Base-by-base conservation (phyloP, 331 rosid species). In the Prunus yedoensis region DNA sequence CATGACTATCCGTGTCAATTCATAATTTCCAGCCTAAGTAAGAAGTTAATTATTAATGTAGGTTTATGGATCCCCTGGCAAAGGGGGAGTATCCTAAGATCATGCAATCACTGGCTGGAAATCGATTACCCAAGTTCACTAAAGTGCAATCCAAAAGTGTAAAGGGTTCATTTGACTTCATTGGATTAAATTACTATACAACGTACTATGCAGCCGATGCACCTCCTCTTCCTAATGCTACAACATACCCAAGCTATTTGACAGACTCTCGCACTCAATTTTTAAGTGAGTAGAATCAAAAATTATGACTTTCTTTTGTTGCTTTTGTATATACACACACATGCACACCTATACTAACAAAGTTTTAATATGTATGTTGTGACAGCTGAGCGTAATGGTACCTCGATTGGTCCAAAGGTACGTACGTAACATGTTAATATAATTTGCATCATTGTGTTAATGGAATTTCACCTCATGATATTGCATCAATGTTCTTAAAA, bases 61-160 rank as follows among this genome's bases (percentile, higher is more conserved):
- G 96, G 93, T 85, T 51, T 53, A 15, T 84, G 80, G 72, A 80
- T 51, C 87, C 87, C 56, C 2, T 84, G 4, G 43, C 47, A 0
- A 4, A 67, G 43, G 87, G 85, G 16, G 75, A 74, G 2, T 84
- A 84, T 52, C 87, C 87, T 10, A 2, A 61, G 1, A 70, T 18
- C 67, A 80, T 84, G 87, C 64, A 61, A 75, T 60, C 69, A 2
- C 28, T 84, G 0, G 82, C 74, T 0, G 30, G 73, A 43, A 61
- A 58, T 20, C 54, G 85, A 69, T 50, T 84, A 5, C 87, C 85
- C 23, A 75, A 75, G 16, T 83, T 83, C 65, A 75, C 68, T 4
- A 4, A 8, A 13, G 68, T n/a, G n/a, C 66, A 83, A 43, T 53
- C 67, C 0, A 25, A 25, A 15, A 20, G 61, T 2, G 0, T 83